These are phyloP conservation scores for Phytophthora capsici DNA, from an alignment of 352 stramenopile genomes.

Conservation along the genomic window DNA sequence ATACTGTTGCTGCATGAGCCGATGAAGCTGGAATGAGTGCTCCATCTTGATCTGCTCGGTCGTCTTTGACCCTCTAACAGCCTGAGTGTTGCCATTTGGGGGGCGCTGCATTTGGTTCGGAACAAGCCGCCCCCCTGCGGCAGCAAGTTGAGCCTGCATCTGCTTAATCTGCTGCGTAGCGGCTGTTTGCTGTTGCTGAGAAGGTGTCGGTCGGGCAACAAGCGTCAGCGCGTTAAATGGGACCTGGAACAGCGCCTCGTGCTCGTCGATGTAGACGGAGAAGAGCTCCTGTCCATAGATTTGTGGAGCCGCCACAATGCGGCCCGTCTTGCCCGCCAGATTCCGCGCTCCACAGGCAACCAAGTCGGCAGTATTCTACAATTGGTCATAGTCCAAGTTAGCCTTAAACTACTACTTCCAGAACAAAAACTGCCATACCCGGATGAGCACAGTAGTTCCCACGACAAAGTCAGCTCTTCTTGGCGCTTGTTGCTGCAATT, in stretches of 20 bases:
- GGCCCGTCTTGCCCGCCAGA: conserved; percentile 73
- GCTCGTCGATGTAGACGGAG: conserved; percentile 86
- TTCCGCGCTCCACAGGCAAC: conserved; percentile 78
- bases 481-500: conserved; percentile 32
- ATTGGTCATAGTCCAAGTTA: background rate
- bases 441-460: conserved; percentile 71
- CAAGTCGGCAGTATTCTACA: conserved; percentile 73
- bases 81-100: conserved; percentile 27
- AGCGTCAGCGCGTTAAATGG: conserved; percentile 80
- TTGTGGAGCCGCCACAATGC: conserved; percentile 76
- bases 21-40: conserved; percentile 87
- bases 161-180: conserved; percentile 38
- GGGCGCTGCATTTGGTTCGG: conserved; percentile 33
- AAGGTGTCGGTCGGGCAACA: conserved; percentile 46
- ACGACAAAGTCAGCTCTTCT: conserved; percentile 72
- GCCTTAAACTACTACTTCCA: background rate
- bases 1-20: conserved; percentile 89
- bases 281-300: conserved; percentile 83
- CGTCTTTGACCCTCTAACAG: conserved; percentile 31
- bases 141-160: conserved; percentile 46
- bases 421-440: conserved; percentile 38
- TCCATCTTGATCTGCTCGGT: conserved; percentile 84
- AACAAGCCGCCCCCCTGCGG: conserved; percentile 25
- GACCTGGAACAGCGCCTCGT: conserved; percentile 83
- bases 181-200: conserved; percentile 51